Conservation (phyloP, 768 basidiomycete species). For the Jaapia argillacea region DNA sequence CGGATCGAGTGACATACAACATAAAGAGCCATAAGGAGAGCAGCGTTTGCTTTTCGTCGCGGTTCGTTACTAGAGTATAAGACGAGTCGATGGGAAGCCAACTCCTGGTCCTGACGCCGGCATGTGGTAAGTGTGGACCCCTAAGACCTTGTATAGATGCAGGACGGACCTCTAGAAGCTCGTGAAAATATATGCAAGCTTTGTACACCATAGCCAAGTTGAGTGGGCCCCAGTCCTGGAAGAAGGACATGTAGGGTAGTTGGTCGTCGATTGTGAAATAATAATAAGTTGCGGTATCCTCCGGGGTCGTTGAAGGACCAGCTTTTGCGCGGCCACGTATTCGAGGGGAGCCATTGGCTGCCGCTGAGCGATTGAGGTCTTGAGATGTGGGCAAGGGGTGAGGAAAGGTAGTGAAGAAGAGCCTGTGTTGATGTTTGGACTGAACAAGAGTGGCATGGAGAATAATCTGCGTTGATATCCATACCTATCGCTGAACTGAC, state of each 20-base stretch:
- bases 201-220: constrained; percentile 92
- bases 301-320: constrained; percentile 55
- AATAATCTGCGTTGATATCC: constrained; percentile 6
- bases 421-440: constrained; percentile 28
- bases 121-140: constrained; percentile 5
- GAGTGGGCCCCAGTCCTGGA: constrained; percentile 89
- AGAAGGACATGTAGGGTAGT: constrained; percentile 87
- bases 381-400: constrained; percentile 62
- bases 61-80: constrained; percentile 86
- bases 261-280: constrained; percentile 94
- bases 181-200: constrained; percentile 85
- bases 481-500: constrained; percentile 72
- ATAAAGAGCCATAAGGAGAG: constrained; percentile 88
- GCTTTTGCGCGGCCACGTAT: constrained; percentile 51
- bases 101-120: constrained; percentile 65
- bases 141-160: neutral
- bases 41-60: constrained; percentile 85
- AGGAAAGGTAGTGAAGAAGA: constrained; percentile 87
- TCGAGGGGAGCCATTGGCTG: constrained; percentile 38
- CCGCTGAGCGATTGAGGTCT: constrained; percentile 47
- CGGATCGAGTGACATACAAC: constrained; percentile 46
- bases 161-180: constrained; percentile 61
- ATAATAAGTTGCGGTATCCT: constrained; percentile 71
- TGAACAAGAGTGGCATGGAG: constrained; percentile 1
- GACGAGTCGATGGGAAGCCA: constrained; percentile 65